phyloP scores from a whole-genome alignment of 1,284 basidiomycete species.

The Rhodotorula glutinis region DNA sequence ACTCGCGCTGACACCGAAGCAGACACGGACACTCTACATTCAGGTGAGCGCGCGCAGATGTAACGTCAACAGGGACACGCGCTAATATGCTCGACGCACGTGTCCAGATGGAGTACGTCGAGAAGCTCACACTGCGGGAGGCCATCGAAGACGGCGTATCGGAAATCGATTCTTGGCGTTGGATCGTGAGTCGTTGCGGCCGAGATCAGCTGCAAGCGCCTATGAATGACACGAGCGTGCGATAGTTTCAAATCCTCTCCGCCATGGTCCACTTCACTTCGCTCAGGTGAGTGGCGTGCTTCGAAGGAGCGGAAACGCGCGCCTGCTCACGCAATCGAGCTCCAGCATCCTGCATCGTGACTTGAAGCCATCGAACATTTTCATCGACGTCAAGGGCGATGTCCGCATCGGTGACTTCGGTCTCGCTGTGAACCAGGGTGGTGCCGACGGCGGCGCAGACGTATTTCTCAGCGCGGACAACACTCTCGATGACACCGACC shows the following conservation, averaged over 20 bases:
- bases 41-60: too few relatives aligned
- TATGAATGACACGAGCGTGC: too few relatives aligned
- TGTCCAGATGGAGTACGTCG: constrained; percentile 41
- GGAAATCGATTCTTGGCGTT: constrained; percentile 42
- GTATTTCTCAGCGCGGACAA: constrained; percentile 32
- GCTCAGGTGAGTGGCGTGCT: constrained; percentile 31
- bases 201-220: too few relatives aligned
- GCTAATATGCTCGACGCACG: too few relatives aligned
- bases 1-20: constrained; percentile 12
- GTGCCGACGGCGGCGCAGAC: constrained; percentile 22
- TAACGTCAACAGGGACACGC: too few relatives aligned
- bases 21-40: constrained; percentile 41
- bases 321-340: constrained; percentile 10
- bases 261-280: constrained; percentile 44
- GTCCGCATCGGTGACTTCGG: constrained; percentile 45
- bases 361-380: constrained; percentile 44
- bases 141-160: constrained; percentile 44
- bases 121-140: constrained; percentile 40
- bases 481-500: constrained; percentile 38
- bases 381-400: constrained; percentile 42
- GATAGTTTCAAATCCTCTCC: constrained; percentile 40
- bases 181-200: constrained; percentile 24
- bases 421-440: constrained; percentile 41
- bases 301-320: constrained; percentile 12
- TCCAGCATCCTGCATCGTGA: constrained; percentile 44